Evolutionary conservation across 2,329 filamentous ascomycete species (phyloP).

Genomic region (Coniochaeta prunicola): DNA sequence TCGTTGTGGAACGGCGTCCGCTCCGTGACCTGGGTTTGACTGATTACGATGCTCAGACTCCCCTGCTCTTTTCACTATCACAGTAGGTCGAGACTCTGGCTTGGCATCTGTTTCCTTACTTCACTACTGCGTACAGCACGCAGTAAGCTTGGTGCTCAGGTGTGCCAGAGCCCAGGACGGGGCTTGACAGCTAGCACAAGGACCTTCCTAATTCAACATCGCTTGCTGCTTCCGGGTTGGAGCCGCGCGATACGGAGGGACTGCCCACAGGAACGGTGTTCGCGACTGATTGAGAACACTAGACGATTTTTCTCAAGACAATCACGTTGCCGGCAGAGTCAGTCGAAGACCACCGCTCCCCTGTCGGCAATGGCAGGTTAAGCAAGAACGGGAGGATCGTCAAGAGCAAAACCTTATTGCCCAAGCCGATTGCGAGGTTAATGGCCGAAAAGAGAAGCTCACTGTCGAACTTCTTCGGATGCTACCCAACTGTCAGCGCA

Average conservation of each 20-base stretch:
- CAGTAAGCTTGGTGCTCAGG: not conserved
- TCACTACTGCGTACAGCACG: too few relatives aligned
- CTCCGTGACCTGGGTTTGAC: not conserved
- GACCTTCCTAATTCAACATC: slow-evolving; percentile 3
- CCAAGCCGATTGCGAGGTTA: not conserved
- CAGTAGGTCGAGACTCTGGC: not conserved
- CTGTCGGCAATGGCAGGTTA: not conserved
- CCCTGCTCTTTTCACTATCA: not conserved
- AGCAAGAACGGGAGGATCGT: not conserved
- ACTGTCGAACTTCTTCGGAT: not conserved
- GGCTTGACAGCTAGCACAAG: not conserved
- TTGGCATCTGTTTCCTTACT: not conserved
- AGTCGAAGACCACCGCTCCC: not conserved
- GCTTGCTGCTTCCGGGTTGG: not conserved
- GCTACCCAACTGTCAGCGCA: not conserved
- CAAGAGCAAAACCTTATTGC: not conserved
- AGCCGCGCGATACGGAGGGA: not conserved
- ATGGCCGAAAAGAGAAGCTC: not conserved
- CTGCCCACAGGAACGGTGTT: not conserved
- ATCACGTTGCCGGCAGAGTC: not conserved
- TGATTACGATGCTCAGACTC: not conserved
- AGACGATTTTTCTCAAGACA: not conserved
- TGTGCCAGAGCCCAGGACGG: not conserved
- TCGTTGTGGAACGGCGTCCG: not conserved
- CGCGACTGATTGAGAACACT: not conserved